These are phyloP conservation scores for Sarocladiaceae sp. DNA, from an alignment of 2,329 filamentous ascomycete genomes.

Conservation along the genomic window DNA sequence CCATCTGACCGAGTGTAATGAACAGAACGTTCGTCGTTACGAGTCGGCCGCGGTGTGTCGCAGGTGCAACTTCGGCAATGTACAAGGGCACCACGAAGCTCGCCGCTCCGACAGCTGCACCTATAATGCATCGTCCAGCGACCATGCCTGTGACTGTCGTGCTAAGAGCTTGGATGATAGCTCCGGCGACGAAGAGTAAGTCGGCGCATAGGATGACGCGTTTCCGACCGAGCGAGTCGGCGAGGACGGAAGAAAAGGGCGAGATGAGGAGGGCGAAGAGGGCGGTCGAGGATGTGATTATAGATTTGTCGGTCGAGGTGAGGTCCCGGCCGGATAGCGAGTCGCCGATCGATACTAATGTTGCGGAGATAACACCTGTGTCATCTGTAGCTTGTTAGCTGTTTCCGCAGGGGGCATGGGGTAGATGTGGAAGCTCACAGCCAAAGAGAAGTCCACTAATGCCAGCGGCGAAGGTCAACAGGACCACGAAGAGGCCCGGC, in stretches of 20 bases:
- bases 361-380: constrained; percentile 66
- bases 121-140: constrained; percentile 63
- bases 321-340: constrained; percentile 54
- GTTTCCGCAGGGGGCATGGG: background rate
- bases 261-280: constrained; percentile 62
- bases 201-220: constrained; percentile 61
- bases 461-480: constrained; percentile 60
- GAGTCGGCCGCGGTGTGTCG: constrained; percentile 69
- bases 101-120: constrained; percentile 68
- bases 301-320: constrained; percentile 62
- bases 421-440: constrained; percentile 41
- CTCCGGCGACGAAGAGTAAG: constrained; percentile 64
- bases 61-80: constrained; percentile 80
- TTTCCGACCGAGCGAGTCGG: constrained; percentile 57
- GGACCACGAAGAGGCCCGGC: constrained; percentile 52
- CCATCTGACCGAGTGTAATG: constrained; percentile 82
- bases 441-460: constrained; percentile 66
- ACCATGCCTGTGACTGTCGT: constrained; percentile 61
- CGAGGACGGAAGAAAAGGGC: constrained; percentile 60
- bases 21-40: constrained; percentile 81
- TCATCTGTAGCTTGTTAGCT: constrained; percentile 43
- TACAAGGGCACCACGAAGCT: constrained; percentile 84
- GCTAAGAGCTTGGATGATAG: constrained; percentile 59
- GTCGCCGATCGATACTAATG: constrained; percentile 58
- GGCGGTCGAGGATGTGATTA: constrained; percentile 67